Evolutionary conservation across 495 filamentous ascomycete genomes (phyloP), one percentile per base, ranked within the genome.

Genomic region (Lophiostoma macrostomum): DNA sequence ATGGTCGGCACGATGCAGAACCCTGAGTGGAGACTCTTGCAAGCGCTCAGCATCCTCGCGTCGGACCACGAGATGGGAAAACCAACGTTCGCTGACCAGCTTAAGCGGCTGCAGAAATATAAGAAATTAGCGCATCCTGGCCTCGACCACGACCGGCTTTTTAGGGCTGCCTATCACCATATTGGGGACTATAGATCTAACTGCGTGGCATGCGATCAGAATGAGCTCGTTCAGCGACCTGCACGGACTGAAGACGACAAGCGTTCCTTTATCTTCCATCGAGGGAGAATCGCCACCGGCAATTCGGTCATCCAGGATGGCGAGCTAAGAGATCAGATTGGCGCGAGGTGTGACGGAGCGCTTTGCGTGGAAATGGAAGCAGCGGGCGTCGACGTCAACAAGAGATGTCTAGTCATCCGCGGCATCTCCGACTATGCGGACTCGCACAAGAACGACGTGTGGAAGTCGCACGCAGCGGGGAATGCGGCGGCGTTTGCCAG

Each of bases 381-480:
- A 53, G 30, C 58, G 65, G 43, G 39, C 57, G 19, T 30, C 67
- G 19, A 63, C 58, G 64, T 66, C 23, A 50, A 58, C 16, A 61
- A 70, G 20, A 57, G 62, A 6, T 63, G 64, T 29, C 52, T 64
- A 4, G 66, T 71, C 2, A 68, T 76, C 30, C 67, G 69, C 5
- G 72, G 71, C 1, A 68, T 70, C 13, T 72, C 65, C 48, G 67
- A 75, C 52, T 75, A 76, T 56, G 66, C 42, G 14, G 69, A 74
- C 40, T 41, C 42, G 29, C 64, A 70, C 35, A 72, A 73, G 61
- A 71, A 69, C 52, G 64, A 69, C 46, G 34, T 59, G 5, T 74
- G 69, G 69, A 68, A 70, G 50, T 56, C 51, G 10, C 69, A 68
- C 49, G 71, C 71, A 3, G 67, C 70, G 40, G 65, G 67, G 2